phyloP scores from a whole-genome alignment of 371 early-diverging fungal species.

The Nosema muscidifuracis region DNA sequence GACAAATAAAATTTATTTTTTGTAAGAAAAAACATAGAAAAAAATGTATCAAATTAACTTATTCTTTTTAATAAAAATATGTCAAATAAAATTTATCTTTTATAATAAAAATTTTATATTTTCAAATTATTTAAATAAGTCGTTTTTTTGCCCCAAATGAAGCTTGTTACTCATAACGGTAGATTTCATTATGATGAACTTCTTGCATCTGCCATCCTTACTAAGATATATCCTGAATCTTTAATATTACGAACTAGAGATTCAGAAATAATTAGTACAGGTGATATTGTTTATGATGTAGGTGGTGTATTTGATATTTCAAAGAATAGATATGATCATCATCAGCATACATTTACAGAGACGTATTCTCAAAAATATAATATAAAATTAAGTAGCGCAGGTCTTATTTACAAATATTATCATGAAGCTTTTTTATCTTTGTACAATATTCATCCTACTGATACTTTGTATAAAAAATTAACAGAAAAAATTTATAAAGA shows the following conservation, averaged over 20 bases:
- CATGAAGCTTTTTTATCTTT: slow-evolving; percentile 48
- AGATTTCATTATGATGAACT: slow-evolving; percentile 73
- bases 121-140: too few relatives aligned
- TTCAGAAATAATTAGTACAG: slow-evolving; percentile 68
- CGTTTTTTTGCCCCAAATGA: too few relatives aligned
- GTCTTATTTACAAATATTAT: slow-evolving; percentile 72
- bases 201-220: slow-evolving; percentile 78
- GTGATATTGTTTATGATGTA: slow-evolving; percentile 88
- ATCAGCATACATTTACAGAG: slow-evolving; percentile 83
- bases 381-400: slow-evolving; percentile 80
- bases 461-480: slow-evolving; percentile 21
- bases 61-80: too few relatives aligned
- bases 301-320: slow-evolving; percentile 81
- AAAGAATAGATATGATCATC: slow-evolving; percentile 79
- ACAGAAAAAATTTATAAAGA: slow-evolving; percentile 49
- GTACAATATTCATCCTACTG: not conserved
- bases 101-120: too few relatives aligned
- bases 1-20: too few relatives aligned
- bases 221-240: slow-evolving; percentile 58
- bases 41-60: too few relatives aligned
- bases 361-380: slow-evolving; percentile 70
- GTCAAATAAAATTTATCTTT: too few relatives aligned
- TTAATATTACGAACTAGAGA: slow-evolving; percentile 77
- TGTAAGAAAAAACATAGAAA: too few relatives aligned
- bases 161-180: slow-evolving; percentile 56